Evolutionary conservation across 164 flowering plant species (phyloP).

Genomic region (Annona squamosa): DNA sequence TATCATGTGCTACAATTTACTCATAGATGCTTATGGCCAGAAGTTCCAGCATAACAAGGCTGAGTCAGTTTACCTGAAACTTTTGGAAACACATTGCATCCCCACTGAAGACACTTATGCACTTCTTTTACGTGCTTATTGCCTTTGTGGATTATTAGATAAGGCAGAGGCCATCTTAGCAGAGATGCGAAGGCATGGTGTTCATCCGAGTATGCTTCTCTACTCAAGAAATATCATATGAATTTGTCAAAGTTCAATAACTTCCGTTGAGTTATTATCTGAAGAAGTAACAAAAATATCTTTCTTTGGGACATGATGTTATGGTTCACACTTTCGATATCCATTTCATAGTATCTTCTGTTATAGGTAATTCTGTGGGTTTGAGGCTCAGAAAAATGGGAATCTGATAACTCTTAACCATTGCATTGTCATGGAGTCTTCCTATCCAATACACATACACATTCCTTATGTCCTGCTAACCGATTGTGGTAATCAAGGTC

Average conservation of each 20-base stretch:
- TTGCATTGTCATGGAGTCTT: not conserved
- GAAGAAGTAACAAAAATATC: not conserved
- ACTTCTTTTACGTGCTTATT: conserved; percentile 65
- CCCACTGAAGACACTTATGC: conserved; percentile 92
- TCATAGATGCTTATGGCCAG: conserved; percentile 79
- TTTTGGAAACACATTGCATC: conserved; percentile 52
- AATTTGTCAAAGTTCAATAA: not conserved
- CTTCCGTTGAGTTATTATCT: not conserved
- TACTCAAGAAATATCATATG: not conserved
- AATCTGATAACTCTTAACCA: not conserved
- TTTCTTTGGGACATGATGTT: not conserved
- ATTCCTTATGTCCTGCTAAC: not conserved
- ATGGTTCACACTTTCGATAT: not conserved
- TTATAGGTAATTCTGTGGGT: not conserved
- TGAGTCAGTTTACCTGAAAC: conserved; percentile 51
- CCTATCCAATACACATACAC: not conserved
- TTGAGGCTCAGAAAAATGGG: not conserved
- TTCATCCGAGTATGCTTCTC: conserved; percentile 50
- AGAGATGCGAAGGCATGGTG: conserved; percentile 56
- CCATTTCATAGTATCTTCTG: too few relatives aligned
- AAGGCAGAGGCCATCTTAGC: conserved; percentile 74
- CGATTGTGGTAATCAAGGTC: not conserved
- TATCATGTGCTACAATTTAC: conserved; percentile 76
- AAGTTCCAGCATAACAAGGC: conserved; percentile 49
- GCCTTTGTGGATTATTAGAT: conserved; percentile 44